phyloP scores from a whole-genome alignment of 225 moss, liverwort and hornwort genomes.

The Takakia lepidozioides region DNA sequence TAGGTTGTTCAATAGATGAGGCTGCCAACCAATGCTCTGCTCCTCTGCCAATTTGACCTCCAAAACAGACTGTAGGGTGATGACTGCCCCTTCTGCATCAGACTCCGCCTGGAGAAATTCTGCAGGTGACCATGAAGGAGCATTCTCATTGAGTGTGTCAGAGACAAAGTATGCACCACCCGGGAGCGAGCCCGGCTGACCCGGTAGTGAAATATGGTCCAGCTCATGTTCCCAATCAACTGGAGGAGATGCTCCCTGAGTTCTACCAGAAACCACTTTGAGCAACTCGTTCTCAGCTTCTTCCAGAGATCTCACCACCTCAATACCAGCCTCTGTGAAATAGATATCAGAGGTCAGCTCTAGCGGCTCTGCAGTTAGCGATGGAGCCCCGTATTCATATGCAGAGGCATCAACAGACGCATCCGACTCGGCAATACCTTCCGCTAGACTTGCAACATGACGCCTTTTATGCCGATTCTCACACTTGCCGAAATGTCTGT shows the following conservation, averaged over 20 bases:
- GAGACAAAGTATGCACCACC: no score
- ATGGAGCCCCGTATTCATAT: no score
- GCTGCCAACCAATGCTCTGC: constrained; percentile 8
- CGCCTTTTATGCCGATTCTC: constrained; percentile 12
- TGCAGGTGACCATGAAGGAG: no score
- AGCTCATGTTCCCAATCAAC: no score
- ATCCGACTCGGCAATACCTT: constrained; percentile 15
- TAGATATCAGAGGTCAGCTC: constrained; percentile 12
- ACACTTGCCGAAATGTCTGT: constrained; percentile 3
- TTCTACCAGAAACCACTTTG: constrained; percentile 21
- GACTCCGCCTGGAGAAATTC: no score
- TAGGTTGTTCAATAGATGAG: constrained; percentile 4
- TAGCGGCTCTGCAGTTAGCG: no score
- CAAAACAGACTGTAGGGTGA: constrained; percentile 4
- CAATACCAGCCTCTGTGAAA: constrained; percentile 38
- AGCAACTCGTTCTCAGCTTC: constrained; percentile 49
- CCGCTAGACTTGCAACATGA: constrained; percentile 31
- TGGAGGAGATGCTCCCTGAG: no score
- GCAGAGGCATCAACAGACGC: constrained; percentile 12
- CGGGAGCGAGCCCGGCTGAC: no score
- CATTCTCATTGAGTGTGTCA: no score
- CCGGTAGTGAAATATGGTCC: no score
- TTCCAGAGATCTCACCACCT: constrained; percentile 46
- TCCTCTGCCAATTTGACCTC: constrained; percentile 15
- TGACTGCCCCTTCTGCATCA: constrained; percentile 5